phyloP scores from a whole-genome alignment of 768 basidiomycete species.

The Tulasnella sp. region DNA sequence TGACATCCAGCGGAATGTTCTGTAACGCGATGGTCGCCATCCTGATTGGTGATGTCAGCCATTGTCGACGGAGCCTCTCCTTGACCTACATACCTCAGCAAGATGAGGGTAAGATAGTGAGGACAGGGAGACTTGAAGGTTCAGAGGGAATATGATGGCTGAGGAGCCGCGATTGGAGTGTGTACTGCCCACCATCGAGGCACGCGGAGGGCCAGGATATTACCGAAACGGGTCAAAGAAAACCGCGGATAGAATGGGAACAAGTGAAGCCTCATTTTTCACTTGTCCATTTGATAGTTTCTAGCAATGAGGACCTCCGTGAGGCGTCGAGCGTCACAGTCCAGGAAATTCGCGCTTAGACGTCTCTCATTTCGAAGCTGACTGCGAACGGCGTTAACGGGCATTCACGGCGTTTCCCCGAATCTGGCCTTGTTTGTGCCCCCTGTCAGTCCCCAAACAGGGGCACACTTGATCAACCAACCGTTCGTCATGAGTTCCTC shows the following conservation, averaged over 20 bases:
- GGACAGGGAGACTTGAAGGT: background rate
- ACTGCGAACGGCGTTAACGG: background rate
- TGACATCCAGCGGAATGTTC: background rate
- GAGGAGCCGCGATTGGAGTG: too few relatives aligned
- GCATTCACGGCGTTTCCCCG: background rate
- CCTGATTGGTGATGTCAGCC: background rate
- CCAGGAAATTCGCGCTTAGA: too few relatives aligned
- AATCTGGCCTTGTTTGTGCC: background rate
- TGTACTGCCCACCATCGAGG: too few relatives aligned
- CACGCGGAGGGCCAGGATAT: background rate
- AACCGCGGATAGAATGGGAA: background rate
- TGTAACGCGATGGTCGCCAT: constrained; percentile 7
- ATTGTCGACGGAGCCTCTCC: background rate
- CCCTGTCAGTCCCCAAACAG: background rate
- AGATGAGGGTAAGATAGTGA: background rate
- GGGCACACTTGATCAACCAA: too few relatives aligned
- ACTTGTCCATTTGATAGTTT: background rate
- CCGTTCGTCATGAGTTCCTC: background rate
- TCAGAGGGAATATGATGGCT: background rate
- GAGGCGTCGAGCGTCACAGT: background rate
- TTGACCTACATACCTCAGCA: background rate
- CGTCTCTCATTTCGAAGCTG: background rate
- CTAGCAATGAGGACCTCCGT: background rate
- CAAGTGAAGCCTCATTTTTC: background rate
- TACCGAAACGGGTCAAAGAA: background rate